Base-by-base conservation (phyloP, 2,329 filamentous ascomycete genomes). In the Trichoderma simmonsii region DNA sequence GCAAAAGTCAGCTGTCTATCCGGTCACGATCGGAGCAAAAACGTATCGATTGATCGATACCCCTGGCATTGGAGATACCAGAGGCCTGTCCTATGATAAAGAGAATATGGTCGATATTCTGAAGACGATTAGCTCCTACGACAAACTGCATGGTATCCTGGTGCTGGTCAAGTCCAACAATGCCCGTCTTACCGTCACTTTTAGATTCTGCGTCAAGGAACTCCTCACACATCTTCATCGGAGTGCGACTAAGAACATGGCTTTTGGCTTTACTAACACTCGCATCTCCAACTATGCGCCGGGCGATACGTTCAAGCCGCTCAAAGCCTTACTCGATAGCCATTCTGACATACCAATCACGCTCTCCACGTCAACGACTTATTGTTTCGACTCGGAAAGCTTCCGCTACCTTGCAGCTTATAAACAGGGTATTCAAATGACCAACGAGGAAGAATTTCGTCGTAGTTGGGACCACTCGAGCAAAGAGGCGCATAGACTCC, bases 381-480 rank as follows among this genome's bases (percentile, higher is more conserved):
- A 70, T 26, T 72, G 65, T 15, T 72, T 72, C 15, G 71, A 72
- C 34, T 72, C 71, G 8, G 71, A 72, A 21, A 72, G 71, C 21
- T 72, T 72, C 26, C 65, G 65, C 0, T 72, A 70, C 6, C 71
- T 72, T 6, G 71, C 71, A 15, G 71, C 71, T 6, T 60, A 48
- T n/a, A 72, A 57, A 4, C 57, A 72, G n/a, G 32, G 36, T 3
- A 24, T 72, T 7, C 28, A 1, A 1, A 61, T 4, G 15, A 34
- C 0, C 26, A 57, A 71, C 0, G 51, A 73, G 5, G 70, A 75
- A 6, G 71, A n/a, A 2, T 65, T 64, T 6, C 62, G 66, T 0
- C 68, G 71, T 2, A 77, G 76, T 6, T 77, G 76, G 76, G 24
- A 75, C 0, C 43, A 56, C 28, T 77, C 75, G 1, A 72, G 57